Base-by-base conservation (phyloP, 139 green algal genomes). In the Edaphochlamys debaryana region DNA sequence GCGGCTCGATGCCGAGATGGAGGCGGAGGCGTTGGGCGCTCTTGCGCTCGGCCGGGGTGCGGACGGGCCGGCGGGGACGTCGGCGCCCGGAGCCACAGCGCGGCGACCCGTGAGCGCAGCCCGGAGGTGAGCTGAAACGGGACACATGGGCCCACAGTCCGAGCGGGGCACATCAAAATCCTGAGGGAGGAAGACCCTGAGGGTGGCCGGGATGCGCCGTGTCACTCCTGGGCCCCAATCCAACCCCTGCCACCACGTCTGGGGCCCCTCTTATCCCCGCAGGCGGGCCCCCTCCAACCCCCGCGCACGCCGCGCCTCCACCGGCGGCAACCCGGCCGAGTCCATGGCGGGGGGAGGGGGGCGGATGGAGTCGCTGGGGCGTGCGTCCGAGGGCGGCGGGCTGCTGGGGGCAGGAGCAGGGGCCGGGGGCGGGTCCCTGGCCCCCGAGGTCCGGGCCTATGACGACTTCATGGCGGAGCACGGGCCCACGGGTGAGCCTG, bases 361-460 rank as follows among this genome's bases (percentile, higher is more conserved):
- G 23, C 27, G 1, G n/a, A 45, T 15, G 45, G 62, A 1, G 13
- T n/a, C 22, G 56, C 25, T 25, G 56, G 56, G 45, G 45, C 45
- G 45, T 54, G n/a, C 45, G 45, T 13, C 45, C 11, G 45, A 54
- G 25, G 30, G 58, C 58, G 29, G 11, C 58, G 30, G 54, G 29
- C 13, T 66, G 17, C 27, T 66, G 34, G 63, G 15, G 2, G 5
- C 32, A 9, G 63, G 5, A 13, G 32, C 32, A 3, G n/a, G 63
- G 3, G 27, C 2, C 58, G 58, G 58, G 17, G 58, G 58, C 58
- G 25, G 58, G 3, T 11, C 17, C 17, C 69, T 85, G 38, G 79
- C 79, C 2, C 79, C 79, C 3, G 70, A 88, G 77, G 77, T 88
- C 29, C 20, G 42, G 23, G 84, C 63, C 48, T 85, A 85, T 73